Evolutionary conservation across 2,329 filamentous ascomycete genomes (phyloP).

Genomic region (Neonectria neomacrospora): DNA sequence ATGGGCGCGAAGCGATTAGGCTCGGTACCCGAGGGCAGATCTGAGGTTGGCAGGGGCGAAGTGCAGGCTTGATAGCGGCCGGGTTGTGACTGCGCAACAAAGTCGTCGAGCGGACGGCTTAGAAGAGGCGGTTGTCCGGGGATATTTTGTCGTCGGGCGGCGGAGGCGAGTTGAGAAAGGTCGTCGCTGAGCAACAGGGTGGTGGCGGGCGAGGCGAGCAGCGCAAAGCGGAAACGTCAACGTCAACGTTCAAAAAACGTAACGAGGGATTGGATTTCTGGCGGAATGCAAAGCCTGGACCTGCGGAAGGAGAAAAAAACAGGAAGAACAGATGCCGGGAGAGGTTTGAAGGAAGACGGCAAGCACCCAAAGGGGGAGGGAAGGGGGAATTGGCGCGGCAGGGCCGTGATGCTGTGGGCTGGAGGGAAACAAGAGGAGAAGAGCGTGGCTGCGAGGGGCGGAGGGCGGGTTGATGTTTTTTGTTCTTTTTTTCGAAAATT

Average conservation of each 20-base stretch:
- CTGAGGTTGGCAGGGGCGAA: constrained; percentile 12
- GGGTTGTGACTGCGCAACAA: constrained; percentile 16
- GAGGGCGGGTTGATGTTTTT: constrained; percentile 39
- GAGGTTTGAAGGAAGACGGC: constrained; percentile 50
- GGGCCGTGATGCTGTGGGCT: constrained; percentile 53
- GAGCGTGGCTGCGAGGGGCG: constrained; percentile 33
- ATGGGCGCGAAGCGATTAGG: constrained; percentile 17
- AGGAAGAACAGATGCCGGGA: constrained; percentile 51
- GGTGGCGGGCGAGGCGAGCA: constrained; percentile 35
- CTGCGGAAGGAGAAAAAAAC: constrained; percentile 42
- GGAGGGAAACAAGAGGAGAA: constrained; percentile 41
- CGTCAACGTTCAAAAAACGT: constrained; percentile 13
- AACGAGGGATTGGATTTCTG: constrained; percentile 36
- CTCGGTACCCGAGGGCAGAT: constrained; percentile 3
- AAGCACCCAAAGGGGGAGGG: constrained; percentile 53
- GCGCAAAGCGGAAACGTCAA: constrained; percentile 20
- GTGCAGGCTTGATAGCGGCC: constrained; percentile 1
- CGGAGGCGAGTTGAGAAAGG: constrained; percentile 18
- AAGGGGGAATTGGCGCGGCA: constrained; percentile 57
- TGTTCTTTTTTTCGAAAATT: constrained; percentile 35
- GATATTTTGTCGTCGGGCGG: constrained; percentile 22
- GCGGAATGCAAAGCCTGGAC: constrained; percentile 36
- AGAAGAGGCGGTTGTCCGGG: constrained; percentile 21
- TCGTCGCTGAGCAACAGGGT: constrained; percentile 35
- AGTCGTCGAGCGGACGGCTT: constrained; percentile 20